Percentiles rank a stretch among this genome's conserved stretches.
These are phyloP conservation scores for Talaromyces rugulosus DNA, from an alignment of 2,329 filamentous ascomycete genomes.

Conservation along the genomic window DNA sequence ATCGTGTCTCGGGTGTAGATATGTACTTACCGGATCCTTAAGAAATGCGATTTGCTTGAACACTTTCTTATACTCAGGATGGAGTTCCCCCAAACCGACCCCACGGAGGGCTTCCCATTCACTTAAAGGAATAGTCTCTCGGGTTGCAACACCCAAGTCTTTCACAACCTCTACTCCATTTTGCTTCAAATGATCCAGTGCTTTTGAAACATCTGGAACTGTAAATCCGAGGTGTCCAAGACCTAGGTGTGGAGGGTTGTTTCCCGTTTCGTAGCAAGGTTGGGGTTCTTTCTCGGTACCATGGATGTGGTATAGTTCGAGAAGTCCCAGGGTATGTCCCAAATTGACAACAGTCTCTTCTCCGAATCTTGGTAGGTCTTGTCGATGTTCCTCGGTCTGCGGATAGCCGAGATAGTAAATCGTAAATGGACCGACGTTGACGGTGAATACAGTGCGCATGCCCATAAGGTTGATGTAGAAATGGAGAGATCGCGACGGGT, in stretches of 20 bases:
- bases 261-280: slow-evolving; percentile 25
- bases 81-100: slow-evolving; percentile 28
- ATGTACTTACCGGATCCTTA: slow-evolving; percentile 32
- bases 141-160: slow-evolving; percentile 26
- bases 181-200: slow-evolving; percentile 25
- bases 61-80: slow-evolving; percentile 30
- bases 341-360: slow-evolving; percentile 24
- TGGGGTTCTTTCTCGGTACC: slow-evolving; percentile 25
- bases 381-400: slow-evolving; percentile 22
- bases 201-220: slow-evolving; percentile 30
- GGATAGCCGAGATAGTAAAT: slow-evolving; percentile 40
- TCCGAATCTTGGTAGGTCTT: slow-evolving; percentile 26
- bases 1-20: no score
- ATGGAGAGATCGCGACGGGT: slow-evolving; percentile 30
- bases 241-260: slow-evolving; percentile 31
- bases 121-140: slow-evolving; percentile 28
- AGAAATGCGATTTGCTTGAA: slow-evolving; percentile 36
- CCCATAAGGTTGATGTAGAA: slow-evolving; percentile 38
- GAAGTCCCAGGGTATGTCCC: slow-evolving; percentile 28
- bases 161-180: slow-evolving; percentile 32
- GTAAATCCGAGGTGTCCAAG: slow-evolving; percentile 38
- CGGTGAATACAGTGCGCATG: slow-evolving; percentile 37
- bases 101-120: slow-evolving; percentile 30
- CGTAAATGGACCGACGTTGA: slow-evolving; percentile 37
- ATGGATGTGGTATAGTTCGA: slow-evolving; percentile 37